phyloP scores from a whole-genome alignment of 768 basidiomycete genomes.

The Auricularia cornea region DNA sequence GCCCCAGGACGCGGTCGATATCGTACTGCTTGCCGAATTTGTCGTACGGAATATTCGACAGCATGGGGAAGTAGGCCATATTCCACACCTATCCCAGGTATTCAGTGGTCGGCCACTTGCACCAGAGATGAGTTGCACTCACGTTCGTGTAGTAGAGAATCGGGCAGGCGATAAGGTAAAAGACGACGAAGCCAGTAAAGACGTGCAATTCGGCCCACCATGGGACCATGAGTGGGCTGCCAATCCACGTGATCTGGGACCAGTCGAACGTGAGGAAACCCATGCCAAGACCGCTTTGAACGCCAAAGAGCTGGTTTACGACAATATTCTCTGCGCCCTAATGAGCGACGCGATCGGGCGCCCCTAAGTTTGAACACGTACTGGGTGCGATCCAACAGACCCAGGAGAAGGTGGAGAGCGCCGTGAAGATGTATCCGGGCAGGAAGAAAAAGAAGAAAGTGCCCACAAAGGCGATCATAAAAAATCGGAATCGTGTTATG shows the following conservation, averaged over 20 bases:
- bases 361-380: slow-evolving; percentile 4
- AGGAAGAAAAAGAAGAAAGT: slow-evolving; percentile 36
- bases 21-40: slow-evolving; percentile 34
- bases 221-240: slow-evolving; percentile 35
- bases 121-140: slow-evolving; percentile 8
- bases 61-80: slow-evolving; percentile 35
- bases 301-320: slow-evolving; percentile 42
- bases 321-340: slow-evolving; percentile 24
- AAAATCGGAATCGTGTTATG: slow-evolving; percentile 32
- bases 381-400: slow-evolving; percentile 39
- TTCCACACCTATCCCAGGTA: slow-evolving; percentile 24
- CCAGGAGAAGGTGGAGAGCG: slow-evolving; percentile 38
- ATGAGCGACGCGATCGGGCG: background rate
- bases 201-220: slow-evolving; percentile 44
- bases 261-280: slow-evolving; percentile 43
- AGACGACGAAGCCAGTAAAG: slow-evolving; percentile 32
- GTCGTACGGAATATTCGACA: slow-evolving; percentile 29
- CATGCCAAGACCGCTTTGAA: slow-evolving; percentile 36
- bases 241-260: slow-evolving; percentile 36
- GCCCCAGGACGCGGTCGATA: slow-evolving; percentile 26
- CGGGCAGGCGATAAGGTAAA: slow-evolving; percentile 28
- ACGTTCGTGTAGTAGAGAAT: slow-evolving; percentile 12
- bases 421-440: slow-evolving; percentile 38
- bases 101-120: background rate
- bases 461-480: slow-evolving; percentile 22